Evolutionary conservation across 176 grass and related monocot species (phyloP), one percentile per base, ranked within the genome.

Genomic region (Ampelocalamus luodianensis): DNA sequence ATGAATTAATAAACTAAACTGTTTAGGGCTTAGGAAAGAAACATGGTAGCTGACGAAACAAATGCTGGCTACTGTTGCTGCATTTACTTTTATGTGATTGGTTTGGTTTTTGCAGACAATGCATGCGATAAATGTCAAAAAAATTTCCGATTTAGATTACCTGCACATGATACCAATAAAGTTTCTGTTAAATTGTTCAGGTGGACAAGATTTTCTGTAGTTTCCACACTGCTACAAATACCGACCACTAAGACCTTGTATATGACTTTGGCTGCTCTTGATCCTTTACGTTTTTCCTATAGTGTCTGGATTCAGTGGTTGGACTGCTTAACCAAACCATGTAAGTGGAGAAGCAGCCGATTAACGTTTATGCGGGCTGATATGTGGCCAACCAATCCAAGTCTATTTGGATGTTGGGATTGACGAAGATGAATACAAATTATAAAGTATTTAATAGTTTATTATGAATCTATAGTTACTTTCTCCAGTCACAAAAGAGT

Each of bases 11-110:
- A n/a, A 14, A 24, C 9, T 24, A 37, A 45, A 44, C 34, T 42
- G 23, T 68, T 44, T 68, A n/a, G n/a, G 34, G 53, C 3, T 38
- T 85, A 15, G 71, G 46, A 68, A 71, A 64, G 38, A 63, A 75
- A 82, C 24, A 50, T 5, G 46, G n/a, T 0, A 29, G 24, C 43
- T 65, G 37, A 82, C 10, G 32, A 76, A 46, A 76, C 38, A 62
- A 71, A 22, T 7, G 10, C 8, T 32, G n/a, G 6, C 43, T 63
- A 58, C 53, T 77, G 49, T 59, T 73, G 29, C 26, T 72, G 23
- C 22, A 46, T 55, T 88, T 64, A 16, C 60, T 68, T 78, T 86
- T 49, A 72, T 66, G 72, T 62, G 3, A 7, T 40, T 81, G 17
- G 37, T 36, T 76, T 78, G 54, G 5, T 90, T 77, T 51, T 23